Evolutionary conservation across 2,329 filamentous ascomycete genomes (phyloP).

Genomic region (Aureobasidium zeae): DNA sequence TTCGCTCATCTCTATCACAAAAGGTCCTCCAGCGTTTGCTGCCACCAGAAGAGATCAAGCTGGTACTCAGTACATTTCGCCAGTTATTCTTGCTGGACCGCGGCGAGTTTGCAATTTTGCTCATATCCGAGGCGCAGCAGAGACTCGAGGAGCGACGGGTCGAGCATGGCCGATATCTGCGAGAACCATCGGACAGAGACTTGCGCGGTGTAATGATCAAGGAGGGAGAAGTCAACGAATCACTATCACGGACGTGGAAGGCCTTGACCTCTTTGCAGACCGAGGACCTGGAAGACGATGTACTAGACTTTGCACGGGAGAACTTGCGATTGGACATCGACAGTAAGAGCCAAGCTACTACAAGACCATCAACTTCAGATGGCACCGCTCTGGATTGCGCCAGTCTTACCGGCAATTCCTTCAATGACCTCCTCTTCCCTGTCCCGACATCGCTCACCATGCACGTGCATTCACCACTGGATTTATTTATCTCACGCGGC

Average conservation of each 20-base stretch:
- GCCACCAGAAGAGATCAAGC: slow-evolving; percentile 65
- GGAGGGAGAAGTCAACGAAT: slow-evolving; percentile 73
- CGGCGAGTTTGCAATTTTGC: slow-evolving; percentile 81
- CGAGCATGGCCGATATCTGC: slow-evolving; percentile 44
- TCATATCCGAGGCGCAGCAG: slow-evolving; percentile 78
- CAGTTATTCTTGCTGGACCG: slow-evolving; percentile 81
- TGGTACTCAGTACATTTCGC: slow-evolving; percentile 66
- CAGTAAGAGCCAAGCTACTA: slow-evolving; percentile 36
- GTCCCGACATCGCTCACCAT: slow-evolving; percentile 62
- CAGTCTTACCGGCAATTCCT: slow-evolving; percentile 31
- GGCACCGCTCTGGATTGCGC: slow-evolving; percentile 1
- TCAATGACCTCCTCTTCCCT: slow-evolving; percentile 74
- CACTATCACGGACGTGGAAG: slow-evolving; percentile 69
- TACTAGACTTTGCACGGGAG: slow-evolving; percentile 72
- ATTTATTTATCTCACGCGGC: slow-evolving; percentile 70
- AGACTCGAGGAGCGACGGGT: slow-evolving; percentile 65
- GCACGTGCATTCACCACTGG: slow-evolving; percentile 67
- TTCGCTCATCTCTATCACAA: slow-evolving; percentile 72
- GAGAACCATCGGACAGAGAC: slow-evolving; percentile 42
- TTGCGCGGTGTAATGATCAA: slow-evolving; percentile 63
- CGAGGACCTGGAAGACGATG: slow-evolving; percentile 64
- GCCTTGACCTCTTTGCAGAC: slow-evolving; percentile 66
- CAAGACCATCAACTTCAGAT: slow-evolving; percentile 32
- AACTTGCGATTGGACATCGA: slow-evolving; percentile 58
- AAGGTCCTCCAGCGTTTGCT: slow-evolving; percentile 76